Evolutionary conservation across 2,329 filamentous ascomycete species (phyloP).

Genomic region (Ophioceras dolichostomum): DNA sequence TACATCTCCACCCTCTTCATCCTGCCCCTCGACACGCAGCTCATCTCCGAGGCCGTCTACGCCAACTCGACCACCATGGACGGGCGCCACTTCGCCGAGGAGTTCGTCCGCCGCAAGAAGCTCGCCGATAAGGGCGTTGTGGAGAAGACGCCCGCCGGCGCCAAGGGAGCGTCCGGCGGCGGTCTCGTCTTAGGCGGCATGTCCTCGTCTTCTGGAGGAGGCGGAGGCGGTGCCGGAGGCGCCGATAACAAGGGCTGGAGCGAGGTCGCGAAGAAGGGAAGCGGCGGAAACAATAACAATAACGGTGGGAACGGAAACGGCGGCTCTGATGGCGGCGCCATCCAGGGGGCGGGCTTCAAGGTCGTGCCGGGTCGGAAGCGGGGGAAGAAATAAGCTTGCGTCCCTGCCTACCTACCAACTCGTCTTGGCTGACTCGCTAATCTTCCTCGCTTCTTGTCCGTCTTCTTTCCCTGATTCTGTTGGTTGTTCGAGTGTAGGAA

Average conservation of each 20-base stretch:
- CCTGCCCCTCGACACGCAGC: slow-evolving; percentile 63
- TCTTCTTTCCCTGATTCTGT: too few relatives aligned
- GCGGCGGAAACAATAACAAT: slow-evolving; percentile 29
- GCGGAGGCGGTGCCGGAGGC: too few relatives aligned
- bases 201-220: too few relatives aligned
- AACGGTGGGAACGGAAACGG: slow-evolving; percentile 19
- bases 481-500: too few relatives aligned
- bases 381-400: slow-evolving; percentile 63
- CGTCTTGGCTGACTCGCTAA: too few relatives aligned
- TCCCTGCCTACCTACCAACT: too few relatives aligned
- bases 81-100: slow-evolving; percentile 83
- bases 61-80: slow-evolving; percentile 80
- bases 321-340: slow-evolving; percentile 22
- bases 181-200: too few relatives aligned
- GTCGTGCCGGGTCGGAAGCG: slow-evolving; percentile 91
- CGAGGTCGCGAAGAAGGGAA: slow-evolving; percentile 94
- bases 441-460: too few relatives aligned
- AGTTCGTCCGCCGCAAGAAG: slow-evolving; percentile 87
- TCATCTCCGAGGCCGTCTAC: slow-evolving; percentile 88
- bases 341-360: slow-evolving; percentile 56
- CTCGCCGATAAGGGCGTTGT: slow-evolving; percentile 79
- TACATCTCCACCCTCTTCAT: slow-evolving; percentile 67
- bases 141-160: slow-evolving; percentile 58
- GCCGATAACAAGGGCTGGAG: slow-evolving; percentile 60
- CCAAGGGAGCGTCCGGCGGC: slow-evolving; percentile 33